phyloP scores from a whole-genome alignment of 257 asterid species.

The Ocimum tenuiflorum region DNA sequence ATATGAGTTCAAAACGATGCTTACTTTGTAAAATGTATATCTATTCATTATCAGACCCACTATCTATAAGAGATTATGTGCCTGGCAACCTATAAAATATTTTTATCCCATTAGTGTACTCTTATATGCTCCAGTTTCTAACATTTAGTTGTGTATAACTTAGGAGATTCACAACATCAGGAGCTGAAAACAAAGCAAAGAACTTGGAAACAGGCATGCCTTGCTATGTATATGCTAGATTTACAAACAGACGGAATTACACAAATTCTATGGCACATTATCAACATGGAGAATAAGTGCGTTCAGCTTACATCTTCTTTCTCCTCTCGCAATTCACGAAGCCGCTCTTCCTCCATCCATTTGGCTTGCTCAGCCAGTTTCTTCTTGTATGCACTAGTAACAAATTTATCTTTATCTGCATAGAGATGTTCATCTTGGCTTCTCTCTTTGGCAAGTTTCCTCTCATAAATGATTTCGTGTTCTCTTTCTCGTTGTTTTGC shows the following conservation, averaged over 20 bases:
- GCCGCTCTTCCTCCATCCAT: constrained; percentile 87
- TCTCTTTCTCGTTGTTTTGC: constrained; percentile 80
- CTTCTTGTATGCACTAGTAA: constrained; percentile 82
- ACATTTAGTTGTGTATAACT: not conserved
- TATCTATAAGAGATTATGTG: not conserved
- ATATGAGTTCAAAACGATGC: not conserved
- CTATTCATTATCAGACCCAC: not conserved
- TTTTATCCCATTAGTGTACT: not conserved
- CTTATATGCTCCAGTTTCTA: not conserved
- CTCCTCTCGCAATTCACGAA: constrained; percentile 67
- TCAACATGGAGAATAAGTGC: constrained; percentile 2
- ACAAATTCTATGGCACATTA: not conserved
- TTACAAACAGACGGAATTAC: not conserved
- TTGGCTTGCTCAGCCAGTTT: constrained; percentile 90
- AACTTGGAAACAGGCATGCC: not conserved
- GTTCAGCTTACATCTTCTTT: constrained; percentile 61
- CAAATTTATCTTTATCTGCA: constrained; percentile 75
- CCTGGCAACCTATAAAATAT: not conserved
- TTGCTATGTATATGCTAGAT: not conserved
- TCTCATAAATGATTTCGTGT: constrained; percentile 75
- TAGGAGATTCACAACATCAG: not conserved
- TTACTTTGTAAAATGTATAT: not conserved
- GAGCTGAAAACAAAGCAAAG: not conserved
- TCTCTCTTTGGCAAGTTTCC: constrained; percentile 91
- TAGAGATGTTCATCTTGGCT: constrained; percentile 67